Percentiles rank a stretch among this genome's conserved stretches.
phyloP scores from a whole-genome alignment of 2,329 filamentous ascomycete genomes.

The Lasiodiplodia hormozganensis region DNA sequence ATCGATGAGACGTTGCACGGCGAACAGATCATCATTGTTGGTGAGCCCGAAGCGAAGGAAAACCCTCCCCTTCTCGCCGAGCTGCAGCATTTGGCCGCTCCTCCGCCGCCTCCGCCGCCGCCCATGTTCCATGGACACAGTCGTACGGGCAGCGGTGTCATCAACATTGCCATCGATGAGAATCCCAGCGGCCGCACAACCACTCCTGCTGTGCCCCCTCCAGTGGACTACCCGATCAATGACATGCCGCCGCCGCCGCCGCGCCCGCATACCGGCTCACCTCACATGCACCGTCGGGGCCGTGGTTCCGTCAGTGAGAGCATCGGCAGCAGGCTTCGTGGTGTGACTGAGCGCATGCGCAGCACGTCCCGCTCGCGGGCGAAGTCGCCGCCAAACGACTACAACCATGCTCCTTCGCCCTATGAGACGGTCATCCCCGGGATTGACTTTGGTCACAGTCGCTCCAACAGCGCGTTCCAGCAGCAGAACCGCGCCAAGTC shows the following conservation, averaged over 20 bases:
- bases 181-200: slow-evolving; percentile 36
- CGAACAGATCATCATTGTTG: slow-evolving; percentile 51
- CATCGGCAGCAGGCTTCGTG: slow-evolving; percentile 57
- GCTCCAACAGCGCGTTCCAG: slow-evolving; percentile 32
- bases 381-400: slow-evolving; percentile 52
- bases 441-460: slow-evolving; percentile 9
- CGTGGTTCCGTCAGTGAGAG: slow-evolving; percentile 65
- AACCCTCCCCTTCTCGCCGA: slow-evolving; percentile 63
- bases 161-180: slow-evolving; percentile 57
- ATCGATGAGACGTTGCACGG: slow-evolving; percentile 61
- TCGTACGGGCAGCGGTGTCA: slow-evolving; percentile 43
- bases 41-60: slow-evolving; percentile 41
- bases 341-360: slow-evolving; percentile 65
- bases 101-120: slow-evolving; percentile 59
- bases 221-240: slow-evolving; percentile 17
- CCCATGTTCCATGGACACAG: slow-evolving; percentile 39
- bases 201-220: slow-evolving; percentile 21
- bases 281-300: slow-evolving; percentile 58
- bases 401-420: slow-evolving; percentile 40
- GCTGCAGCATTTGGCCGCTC: slow-evolving; percentile 65
- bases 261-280: slow-evolving; percentile 40
- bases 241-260: slow-evolving; percentile 37
- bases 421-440: slow-evolving; percentile 50
- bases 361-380: slow-evolving; percentile 62
- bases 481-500: slow-evolving; percentile 33